Evolutionary conservation across 495 filamentous ascomycete species (phyloP).

Genomic region (Penicillium pancosmium): DNA sequence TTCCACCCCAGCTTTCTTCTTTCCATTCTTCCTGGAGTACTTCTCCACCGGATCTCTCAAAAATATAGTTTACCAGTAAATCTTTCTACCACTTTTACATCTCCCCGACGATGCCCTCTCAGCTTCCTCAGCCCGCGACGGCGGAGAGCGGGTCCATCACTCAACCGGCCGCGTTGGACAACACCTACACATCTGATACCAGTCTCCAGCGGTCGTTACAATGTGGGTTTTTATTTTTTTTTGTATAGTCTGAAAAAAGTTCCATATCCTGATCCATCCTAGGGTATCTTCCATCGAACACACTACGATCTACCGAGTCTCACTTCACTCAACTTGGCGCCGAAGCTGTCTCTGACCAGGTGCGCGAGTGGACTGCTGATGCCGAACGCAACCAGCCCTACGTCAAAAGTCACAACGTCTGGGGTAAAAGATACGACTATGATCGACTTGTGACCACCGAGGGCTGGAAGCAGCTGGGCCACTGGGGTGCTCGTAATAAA

Average conservation of each 20-base stretch:
- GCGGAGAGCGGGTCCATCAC: slow-evolving; percentile 39
- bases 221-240: slow-evolving; percentile 22
- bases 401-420: slow-evolving; percentile 42
- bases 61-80: neutral
- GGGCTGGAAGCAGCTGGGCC: slow-evolving; percentile 45
- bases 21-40: neutral
- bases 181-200: slow-evolving; percentile 37
- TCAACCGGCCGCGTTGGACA: slow-evolving; percentile 28
- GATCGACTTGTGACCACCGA: slow-evolving; percentile 45
- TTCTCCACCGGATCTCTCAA: neutral
- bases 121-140: slow-evolving; percentile 29
- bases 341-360: slow-evolving; percentile 35
- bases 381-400: slow-evolving; percentile 41
- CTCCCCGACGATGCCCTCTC: slow-evolving; percentile 47
- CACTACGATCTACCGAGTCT: slow-evolving; percentile 21
- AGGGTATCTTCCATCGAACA: slow-evolving; percentile 37
- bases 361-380: slow-evolving; percentile 40
- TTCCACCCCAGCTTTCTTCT: neutral
- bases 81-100: neutral
- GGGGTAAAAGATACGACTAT: slow-evolving; percentile 41
- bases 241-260: neutral
- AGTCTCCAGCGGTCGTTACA: slow-evolving; percentile 29
- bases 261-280: neutral
- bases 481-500: slow-evolving; percentile 38
- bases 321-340: slow-evolving; percentile 33